Percentiles rank a stretch among this genome's conserved stretches.
phyloP scores from a whole-genome alignment of 768 basidiomycete genomes.

The Macrolepiota dolichaula region DNA sequence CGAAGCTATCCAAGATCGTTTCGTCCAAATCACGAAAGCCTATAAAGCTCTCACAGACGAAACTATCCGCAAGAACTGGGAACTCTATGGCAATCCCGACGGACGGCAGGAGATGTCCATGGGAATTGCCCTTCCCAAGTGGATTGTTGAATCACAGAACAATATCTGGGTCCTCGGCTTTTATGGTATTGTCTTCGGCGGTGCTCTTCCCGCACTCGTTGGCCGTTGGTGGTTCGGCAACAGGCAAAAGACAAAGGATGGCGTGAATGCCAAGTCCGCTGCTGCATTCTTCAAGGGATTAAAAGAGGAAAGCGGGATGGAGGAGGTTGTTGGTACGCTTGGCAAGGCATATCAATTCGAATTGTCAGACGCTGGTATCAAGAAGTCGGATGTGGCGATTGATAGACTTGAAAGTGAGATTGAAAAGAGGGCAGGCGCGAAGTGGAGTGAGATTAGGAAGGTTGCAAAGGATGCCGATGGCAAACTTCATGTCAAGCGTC shows the following conservation, averaged over 20 bases:
- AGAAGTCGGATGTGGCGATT: slow-evolving; percentile 33
- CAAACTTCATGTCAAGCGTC: slow-evolving; percentile 35
- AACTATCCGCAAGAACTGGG: slow-evolving; percentile 85
- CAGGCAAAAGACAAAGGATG: slow-evolving; percentile 87
- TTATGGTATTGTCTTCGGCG: slow-evolving; percentile 88
- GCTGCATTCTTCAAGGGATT: slow-evolving; percentile 84
- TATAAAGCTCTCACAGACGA: slow-evolving; percentile 97
- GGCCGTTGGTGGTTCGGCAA: slow-evolving; percentile 98
- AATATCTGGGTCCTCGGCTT: slow-evolving; percentile 86
- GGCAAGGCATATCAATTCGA: slow-evolving; percentile 67
- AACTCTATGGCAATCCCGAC: slow-evolving; percentile 91
- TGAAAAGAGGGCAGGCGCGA: slow-evolving; percentile 40
- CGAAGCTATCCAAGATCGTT: slow-evolving; percentile 81
- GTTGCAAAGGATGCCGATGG: slow-evolving; percentile 33
- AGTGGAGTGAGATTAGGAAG: slow-evolving; percentile 51
- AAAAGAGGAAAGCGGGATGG: slow-evolving; percentile 73
- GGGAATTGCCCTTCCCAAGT: slow-evolving; percentile 92
- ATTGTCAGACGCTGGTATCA: slow-evolving; percentile 21
- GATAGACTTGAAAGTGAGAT: slow-evolving; percentile 51
- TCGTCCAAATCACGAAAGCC: slow-evolving; percentile 93
- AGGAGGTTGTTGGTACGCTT: slow-evolving; percentile 70
- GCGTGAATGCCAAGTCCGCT: slow-evolving; percentile 77
- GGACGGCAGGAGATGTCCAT: slow-evolving; percentile 93
- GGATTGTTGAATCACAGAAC: slow-evolving; percentile 92
- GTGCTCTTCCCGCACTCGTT: slow-evolving; percentile 81